Evolutionary conservation across 257 asterid species (phyloP), one percentile per base, ranked within the genome.

Genomic region (Ocimum tenuiflorum): DNA sequence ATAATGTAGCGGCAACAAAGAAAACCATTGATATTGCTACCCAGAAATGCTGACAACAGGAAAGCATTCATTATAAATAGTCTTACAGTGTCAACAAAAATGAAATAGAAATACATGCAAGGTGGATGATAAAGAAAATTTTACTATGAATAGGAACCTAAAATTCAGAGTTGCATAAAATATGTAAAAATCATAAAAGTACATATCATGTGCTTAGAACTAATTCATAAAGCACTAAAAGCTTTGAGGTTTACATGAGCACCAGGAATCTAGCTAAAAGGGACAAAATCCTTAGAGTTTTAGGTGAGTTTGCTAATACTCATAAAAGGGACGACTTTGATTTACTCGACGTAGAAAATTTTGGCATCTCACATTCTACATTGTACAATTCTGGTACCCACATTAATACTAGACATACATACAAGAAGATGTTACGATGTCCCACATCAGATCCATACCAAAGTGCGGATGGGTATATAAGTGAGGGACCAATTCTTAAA

Each of bases 11-110:
- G 22, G 97, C 95, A 63, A 91, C 68, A 79, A 94, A 91, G 92
- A 94, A 90, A 69, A 91, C 82, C 99, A 94, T 94, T 50, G 99
- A 88, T 81, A 90, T 86, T 7, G 99, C 97, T 31, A 94, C 99
- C 99, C 97, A 94, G 75, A 94, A 94, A 78, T 91, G 99, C 99
- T 94, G 84, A 63, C 20, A 71, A 70, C 45, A 72, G 73, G 46
- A 78, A 66, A 67, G 57, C 33, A 43, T 35, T 69, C 65, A 68
- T 61, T 62, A 76, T 72, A 65, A 69, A 49, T 48, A 60, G 29
- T 47, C 45, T 17, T 5, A 22, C 14, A 43, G 60, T 38, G 35
- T 63, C 58, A 18, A 62, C 22, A 20, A 57, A 63, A 42, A 62
- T 20, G 41, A 48, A 52, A 64, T 17, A 69, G 29, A 51, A 63